These are phyloP conservation scores for Tillandsia fasciculata DNA, from an alignment of 176 grass and related monocot species.

Conservation along the genomic window DNA sequence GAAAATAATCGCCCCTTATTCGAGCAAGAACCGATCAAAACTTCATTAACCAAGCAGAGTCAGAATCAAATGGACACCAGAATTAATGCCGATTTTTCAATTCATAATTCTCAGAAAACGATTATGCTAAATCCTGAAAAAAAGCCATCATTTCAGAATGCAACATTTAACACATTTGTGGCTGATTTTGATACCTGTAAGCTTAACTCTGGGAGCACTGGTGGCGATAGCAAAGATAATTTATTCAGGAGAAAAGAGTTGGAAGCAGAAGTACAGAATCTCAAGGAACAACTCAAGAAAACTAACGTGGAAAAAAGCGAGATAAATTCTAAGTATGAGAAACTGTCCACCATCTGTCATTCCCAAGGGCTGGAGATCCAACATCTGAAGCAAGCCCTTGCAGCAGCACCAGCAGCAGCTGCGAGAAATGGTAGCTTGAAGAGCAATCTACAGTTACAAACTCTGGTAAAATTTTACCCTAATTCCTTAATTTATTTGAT, in stretches of 20 bases:
- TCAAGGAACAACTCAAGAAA: conserved; percentile 75
- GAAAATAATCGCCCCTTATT: conserved; percentile 37
- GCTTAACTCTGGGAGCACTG: conserved; percentile 23
- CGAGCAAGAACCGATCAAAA: conserved; percentile 41
- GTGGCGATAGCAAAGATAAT: conserved; percentile 11
- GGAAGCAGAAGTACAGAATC: conserved; percentile 42
- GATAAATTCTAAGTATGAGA: conserved; percentile 71
- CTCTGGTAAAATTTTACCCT: conserved; percentile 32
- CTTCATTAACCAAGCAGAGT: conserved; percentile 30
- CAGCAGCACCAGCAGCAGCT: conserved; percentile 24
- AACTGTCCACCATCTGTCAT: conserved; percentile 63
- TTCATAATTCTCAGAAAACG: conserved; percentile 27
- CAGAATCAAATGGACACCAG: conserved; percentile 26
- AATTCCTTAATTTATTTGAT: not conserved
- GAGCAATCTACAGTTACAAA: conserved; percentile 16
- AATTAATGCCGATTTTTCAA: conserved; percentile 12
- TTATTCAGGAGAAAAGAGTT: conserved; percentile 24
- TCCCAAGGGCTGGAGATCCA: conserved; percentile 74
- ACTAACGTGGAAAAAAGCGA: conserved; percentile 56
- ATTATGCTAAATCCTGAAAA: conserved; percentile 24
- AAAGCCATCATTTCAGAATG: conserved; percentile 28
- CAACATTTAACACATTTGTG: conserved; percentile 45
- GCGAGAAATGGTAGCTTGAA: conserved; percentile 33
- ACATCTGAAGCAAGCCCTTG: conserved; percentile 52
- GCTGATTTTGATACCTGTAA: conserved; percentile 56